Evolutionary conservation across 2,329 filamentous ascomycete species (phyloP), one percentile per base, ranked within the genome.

Genomic region (Alternaria ethzedia): DNA sequence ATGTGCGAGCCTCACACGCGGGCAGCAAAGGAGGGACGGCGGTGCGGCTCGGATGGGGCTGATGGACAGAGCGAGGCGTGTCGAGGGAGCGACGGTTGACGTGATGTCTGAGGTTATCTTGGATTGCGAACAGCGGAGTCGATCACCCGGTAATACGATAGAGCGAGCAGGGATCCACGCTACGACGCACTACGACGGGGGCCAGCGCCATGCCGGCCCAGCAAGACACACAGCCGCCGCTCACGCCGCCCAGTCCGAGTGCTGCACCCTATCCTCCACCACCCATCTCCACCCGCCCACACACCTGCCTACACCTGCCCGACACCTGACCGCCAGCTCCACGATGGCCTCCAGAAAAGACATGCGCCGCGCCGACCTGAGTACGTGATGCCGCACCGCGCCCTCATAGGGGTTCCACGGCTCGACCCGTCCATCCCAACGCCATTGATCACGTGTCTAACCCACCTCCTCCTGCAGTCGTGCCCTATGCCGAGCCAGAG

Each of bases 401-500:
- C 55, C 50, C 45, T 44, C 57, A 51, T 62, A 58, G 21, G 47
- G 59, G 59, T 51, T 51, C 49, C 6, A 8, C 49, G 28, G 50
- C 49, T 58, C 43, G 57, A 43, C 45, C 44, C 6, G 36, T 41
- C 36, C 4, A 41, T 41, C 25, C 8, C 32, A 28, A 57, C 12
- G 43, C 20, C 52, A 21, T 8, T 51, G 25, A 63, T 78, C 76
- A 78, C 75, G 75, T 79, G 75, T 54, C 69, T 72, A 62, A 70
- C 65, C 59, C 41, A 57, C 47, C 30, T 46, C 17, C 49, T 10
- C 12, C 52, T 62, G 11, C 68, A 97, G 94, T 94, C 78, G 92
- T 97, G 73, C 94, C 94, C 64, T 97, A 96, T 81, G 89, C 93
- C 81, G 91, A 91, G 72, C 93, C 93, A 46, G 84, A 86, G 52